Evolutionary conservation across 306 rosid genomes (phyloP), one percentile per base, ranked within the genome.

Genomic region (Vigna unguiculata): DNA sequence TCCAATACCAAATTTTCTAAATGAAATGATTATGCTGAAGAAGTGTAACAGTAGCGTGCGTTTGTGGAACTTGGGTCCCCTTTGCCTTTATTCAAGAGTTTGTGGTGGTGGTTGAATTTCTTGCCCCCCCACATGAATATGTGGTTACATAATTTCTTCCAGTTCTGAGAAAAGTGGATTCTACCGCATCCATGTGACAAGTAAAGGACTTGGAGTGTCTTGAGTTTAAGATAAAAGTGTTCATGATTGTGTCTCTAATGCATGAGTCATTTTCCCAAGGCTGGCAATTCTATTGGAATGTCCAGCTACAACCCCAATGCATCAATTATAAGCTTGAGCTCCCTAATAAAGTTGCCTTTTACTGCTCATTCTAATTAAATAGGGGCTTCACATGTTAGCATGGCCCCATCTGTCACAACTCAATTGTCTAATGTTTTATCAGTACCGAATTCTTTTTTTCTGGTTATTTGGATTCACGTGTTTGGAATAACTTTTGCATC

Each of bases 71-170:
- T 57, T 36, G 77, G 83, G 83, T 84, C 67, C 84, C 88, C 64
- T 40, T 40, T 48, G 25, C 57, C 54, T 12, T 74, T 77, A 13
- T 51, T 4, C 24, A 15, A 21, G 70, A 69, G 36, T 67, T 79
- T 66, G 84, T 79, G 84, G 85, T 73, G 48, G 79, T 78, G 76
- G 83, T 78, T 78, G 82, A 75, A 74, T 77, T 62, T 67, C 72
- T 36, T 51, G 58, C 30, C 73, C 64, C 69, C n/a, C 38, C 53
- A 49, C 38, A 38, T 76, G 67, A 71, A 22, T 65, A 54, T 32
- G 16, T 19, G 62, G 45, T 45, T 34, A 34, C 5, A 58, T 36
- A 20, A n/a, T 71, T 19, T 65, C 70, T 52, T 75, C 43, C 49
- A 22, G 4, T 48, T 25, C 7, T 64, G 46, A 53, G 69, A 70